phyloP scores from a whole-genome alignment of 2,329 filamentous ascomycete species.

The Pezicula radicicola region DNA sequence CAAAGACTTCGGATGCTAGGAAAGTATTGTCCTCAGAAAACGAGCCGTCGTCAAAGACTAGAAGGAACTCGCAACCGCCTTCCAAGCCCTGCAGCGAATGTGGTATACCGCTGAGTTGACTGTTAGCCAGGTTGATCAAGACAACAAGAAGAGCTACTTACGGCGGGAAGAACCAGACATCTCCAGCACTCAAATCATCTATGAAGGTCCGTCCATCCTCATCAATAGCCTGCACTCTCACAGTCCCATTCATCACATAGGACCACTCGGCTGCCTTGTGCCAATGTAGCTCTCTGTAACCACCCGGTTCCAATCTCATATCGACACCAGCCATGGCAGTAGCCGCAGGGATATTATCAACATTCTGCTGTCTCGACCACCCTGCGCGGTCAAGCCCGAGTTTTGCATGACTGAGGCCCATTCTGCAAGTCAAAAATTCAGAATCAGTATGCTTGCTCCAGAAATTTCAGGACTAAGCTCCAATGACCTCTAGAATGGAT shows the following conservation, averaged over 20 bases:
- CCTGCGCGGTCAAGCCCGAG: constrained; percentile 48
- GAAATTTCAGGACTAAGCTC: too few species aligned
- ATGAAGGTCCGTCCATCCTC: constrained; percentile 74
- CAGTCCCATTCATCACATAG: constrained; percentile 67
- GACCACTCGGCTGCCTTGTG: constrained; percentile 80
- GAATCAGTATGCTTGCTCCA: too few species aligned
- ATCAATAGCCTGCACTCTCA: constrained; percentile 71
- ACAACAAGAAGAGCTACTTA: not conserved
- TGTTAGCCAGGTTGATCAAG: not conserved
- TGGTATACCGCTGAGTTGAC: constrained; percentile 59
- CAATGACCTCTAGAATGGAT: too few species aligned
- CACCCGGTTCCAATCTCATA: constrained; percentile 71
- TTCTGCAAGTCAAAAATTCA: constrained; percentile 1
- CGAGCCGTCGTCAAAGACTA: constrained; percentile 58
- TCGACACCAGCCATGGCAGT: constrained; percentile 74
- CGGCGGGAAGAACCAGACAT: constrained; percentile 75
- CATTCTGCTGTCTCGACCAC: constrained; percentile 73
- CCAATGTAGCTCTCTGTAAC: constrained; percentile 77
- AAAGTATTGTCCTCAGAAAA: constrained; percentile 69
- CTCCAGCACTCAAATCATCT: constrained; percentile 72
- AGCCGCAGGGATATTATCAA: constrained; percentile 61
- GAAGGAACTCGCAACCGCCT: constrained; percentile 63
- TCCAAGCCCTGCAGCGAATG: constrained; percentile 73
- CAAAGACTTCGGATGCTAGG: constrained; percentile 61
- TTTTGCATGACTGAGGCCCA: constrained; percentile 47